phyloP scores from a whole-genome alignment of 208 protist species.

The Leishmania amazonensis region DNA sequence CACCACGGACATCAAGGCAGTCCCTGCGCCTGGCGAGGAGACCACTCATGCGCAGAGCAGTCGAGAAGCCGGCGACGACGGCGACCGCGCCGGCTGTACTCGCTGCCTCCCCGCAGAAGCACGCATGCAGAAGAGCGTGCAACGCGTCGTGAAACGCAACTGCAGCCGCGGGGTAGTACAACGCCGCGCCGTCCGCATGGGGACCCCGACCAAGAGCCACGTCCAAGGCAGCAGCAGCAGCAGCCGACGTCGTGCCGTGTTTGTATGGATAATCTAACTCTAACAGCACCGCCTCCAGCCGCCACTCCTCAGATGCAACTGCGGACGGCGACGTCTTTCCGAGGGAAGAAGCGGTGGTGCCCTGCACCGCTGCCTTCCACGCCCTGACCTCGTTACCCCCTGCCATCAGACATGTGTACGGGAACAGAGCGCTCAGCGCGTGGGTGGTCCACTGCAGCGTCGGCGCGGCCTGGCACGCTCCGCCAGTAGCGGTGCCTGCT shows the following conservation, averaged over 20 bases:
- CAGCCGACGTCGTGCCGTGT: not conserved
- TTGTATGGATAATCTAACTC: constrained; percentile 3
- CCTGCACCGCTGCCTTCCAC: not conserved
- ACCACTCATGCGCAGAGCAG: constrained; percentile 27
- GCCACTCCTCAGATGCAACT: not conserved
- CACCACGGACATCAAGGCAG: not conserved
- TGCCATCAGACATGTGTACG: not conserved
- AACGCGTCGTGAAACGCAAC: constrained; percentile 13
- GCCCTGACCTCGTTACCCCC: not conserved
- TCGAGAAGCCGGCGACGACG: constrained; percentile 27
- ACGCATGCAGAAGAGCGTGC: constrained; percentile 7
- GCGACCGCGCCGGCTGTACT: constrained; percentile 13
- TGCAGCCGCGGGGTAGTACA: not conserved
- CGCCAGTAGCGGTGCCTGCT: not conserved
- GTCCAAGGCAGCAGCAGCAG: not conserved
- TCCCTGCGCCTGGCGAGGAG: not conserved
- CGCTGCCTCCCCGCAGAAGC: not conserved
- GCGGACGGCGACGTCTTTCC: not conserved
- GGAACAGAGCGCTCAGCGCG: constrained; percentile 17
- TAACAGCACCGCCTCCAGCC: constrained; percentile 14
- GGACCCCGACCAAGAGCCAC: not conserved
- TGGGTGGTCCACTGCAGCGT: constrained; percentile 15
- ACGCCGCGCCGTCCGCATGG: not conserved
- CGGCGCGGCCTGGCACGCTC: not conserved
- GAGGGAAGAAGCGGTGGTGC: not conserved